phyloP scores from a whole-genome alignment of 2,329 filamentous ascomycete genomes.

The Furcasterigmium furcatum region DNA sequence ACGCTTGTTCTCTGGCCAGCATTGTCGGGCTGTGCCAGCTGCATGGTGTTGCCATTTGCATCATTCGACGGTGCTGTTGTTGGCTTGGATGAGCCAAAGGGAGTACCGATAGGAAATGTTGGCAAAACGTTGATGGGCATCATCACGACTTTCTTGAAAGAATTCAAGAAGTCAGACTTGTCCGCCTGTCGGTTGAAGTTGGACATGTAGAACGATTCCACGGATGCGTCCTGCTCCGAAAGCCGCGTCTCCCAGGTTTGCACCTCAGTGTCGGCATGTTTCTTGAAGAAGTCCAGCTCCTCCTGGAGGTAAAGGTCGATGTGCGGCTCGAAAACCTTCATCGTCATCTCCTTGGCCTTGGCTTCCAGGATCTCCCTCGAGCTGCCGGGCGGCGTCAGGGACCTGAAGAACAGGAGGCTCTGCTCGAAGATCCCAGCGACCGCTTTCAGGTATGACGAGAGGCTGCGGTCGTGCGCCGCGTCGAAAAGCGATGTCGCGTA shows the following conservation, averaged over 20 bases:
- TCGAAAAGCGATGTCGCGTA: constrained; percentile 85
- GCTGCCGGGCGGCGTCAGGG: constrained; percentile 64
- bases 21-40: constrained; percentile 22
- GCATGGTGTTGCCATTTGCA: constrained; percentile 21
- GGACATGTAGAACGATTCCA: constrained; percentile 93
- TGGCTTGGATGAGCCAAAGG: constrained; percentile 42
- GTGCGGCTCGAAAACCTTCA: constrained; percentile 82
- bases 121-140: constrained; percentile 93
- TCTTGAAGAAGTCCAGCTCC: constrained; percentile 82
- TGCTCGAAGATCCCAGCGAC: constrained; percentile 88
- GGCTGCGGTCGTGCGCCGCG: constrained; percentile 74
- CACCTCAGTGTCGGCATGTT: constrained; percentile 73
- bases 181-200: constrained; percentile 92
- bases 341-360: constrained; percentile 64
- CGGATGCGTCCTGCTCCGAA: constrained; percentile 83
- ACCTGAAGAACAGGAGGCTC: constrained; percentile 71
- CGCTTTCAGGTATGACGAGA: constrained; percentile 77
- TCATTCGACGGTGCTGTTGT: constrained; percentile 16
- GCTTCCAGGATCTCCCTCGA: constrained; percentile 58
- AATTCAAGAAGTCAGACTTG: constrained; percentile 93
- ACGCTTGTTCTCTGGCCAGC: constrained; percentile 10
- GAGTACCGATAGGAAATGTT: constrained; percentile 57
- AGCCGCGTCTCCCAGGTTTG: constrained; percentile 87
- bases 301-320: constrained; percentile 92
- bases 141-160: constrained; percentile 99